A percentile compares a stretch with the other conserved stretches of the same genome.
These are phyloP conservation scores for Starmera dryadoides DNA, from an alignment of 805 yeast genomes.

Conservation along the genomic window DNA sequence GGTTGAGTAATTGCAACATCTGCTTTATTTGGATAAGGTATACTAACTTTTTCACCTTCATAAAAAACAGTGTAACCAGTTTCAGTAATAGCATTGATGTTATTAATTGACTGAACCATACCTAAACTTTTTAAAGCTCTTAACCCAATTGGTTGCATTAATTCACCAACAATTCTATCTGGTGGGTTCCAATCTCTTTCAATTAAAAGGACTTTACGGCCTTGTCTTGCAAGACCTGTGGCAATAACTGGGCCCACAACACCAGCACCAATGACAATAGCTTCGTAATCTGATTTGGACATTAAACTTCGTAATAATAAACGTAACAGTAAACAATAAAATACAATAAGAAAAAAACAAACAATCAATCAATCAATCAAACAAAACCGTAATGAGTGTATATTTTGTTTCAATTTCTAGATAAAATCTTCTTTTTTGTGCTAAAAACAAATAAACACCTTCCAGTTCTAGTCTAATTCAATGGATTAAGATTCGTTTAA, in stretches of 20 bases:
- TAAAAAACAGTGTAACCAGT: conserved; percentile 77
- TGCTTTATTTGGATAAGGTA: conserved; percentile 69
- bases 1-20: conserved; percentile 37
- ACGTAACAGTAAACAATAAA: no score
- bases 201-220: conserved; percentile 63
- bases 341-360: no score
- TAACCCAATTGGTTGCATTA: conserved; percentile 95
- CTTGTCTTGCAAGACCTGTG: conserved; percentile 83
- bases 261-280: conserved; percentile 96
- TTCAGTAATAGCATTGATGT: conserved; percentile 70
- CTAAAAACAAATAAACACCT: no score
- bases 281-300: conserved; percentile 45
- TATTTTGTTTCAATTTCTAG: no score
- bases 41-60: conserved; percentile 45
- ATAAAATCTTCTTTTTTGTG: no score
- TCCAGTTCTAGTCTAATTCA: no score
- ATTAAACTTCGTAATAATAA: no score
- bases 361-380: no score
- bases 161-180: conserved; percentile 94
- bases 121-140: conserved; percentile 78
- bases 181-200: conserved; percentile 93
- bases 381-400: no score
- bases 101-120: conserved; percentile 66
- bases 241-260: conserved; percentile 94
- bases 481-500: no score